These are phyloP conservation scores for Suhomyces choctaworum DNA, from an alignment of 1,139 yeast genomes.

Conservation along the genomic window DNA sequence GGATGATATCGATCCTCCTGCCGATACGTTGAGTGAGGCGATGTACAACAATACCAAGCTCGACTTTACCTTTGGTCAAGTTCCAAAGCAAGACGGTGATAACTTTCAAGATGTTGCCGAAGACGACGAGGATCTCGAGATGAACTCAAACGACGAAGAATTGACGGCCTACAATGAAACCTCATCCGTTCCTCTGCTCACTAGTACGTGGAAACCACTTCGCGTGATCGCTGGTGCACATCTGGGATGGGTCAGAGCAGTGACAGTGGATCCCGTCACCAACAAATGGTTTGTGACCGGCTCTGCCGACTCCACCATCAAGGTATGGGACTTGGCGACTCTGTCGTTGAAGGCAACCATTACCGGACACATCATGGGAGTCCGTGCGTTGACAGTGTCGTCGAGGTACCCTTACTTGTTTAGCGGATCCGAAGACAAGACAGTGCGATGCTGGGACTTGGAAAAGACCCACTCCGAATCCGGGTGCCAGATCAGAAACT, in stretches of 20 bases:
- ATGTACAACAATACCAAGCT: conserved; percentile 33
- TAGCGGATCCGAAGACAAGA: conserved; percentile 90
- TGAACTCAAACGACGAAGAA: background rate
- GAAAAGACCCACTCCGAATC: conserved; percentile 70
- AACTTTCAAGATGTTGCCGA: conserved; percentile 5
- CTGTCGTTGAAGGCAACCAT: conserved; percentile 71
- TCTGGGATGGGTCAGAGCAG: conserved; percentile 85
- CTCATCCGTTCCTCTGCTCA: background rate
- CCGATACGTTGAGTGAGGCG: conserved; percentile 35
- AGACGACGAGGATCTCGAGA: background rate
- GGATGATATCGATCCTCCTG: conserved; percentile 28
- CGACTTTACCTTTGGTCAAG: conserved; percentile 20
- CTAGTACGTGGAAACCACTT: conserved; percentile 76
- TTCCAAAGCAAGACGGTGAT: background rate
- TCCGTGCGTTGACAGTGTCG: conserved; percentile 74
- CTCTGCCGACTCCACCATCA: conserved; percentile 82
- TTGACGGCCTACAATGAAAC: background rate
- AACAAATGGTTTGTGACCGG: conserved; percentile 94
- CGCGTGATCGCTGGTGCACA: conserved; percentile 83
- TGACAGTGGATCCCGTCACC: conserved; percentile 75
- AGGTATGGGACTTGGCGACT: conserved; percentile 85
- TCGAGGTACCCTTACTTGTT: conserved; percentile 82
- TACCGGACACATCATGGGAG: conserved; percentile 91
- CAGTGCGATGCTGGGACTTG: conserved; percentile 96
- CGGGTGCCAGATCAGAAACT: conserved; percentile 67